Evolutionary conservation across 2,329 filamentous ascomycete genomes (phyloP), one percentile per base, ranked within the genome.

Genomic region (Truncatella angustata): DNA sequence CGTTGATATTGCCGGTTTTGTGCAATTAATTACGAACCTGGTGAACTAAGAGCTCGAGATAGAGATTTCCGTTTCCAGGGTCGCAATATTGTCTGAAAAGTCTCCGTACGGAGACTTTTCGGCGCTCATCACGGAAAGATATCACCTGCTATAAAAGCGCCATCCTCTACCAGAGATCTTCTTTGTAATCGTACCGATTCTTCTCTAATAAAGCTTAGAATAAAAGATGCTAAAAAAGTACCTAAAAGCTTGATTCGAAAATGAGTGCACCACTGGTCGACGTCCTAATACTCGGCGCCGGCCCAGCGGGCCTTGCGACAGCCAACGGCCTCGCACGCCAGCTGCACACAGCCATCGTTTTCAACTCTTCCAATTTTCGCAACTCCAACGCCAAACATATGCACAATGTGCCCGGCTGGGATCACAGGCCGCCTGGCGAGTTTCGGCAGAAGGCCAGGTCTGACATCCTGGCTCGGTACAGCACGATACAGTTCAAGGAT

Each of bases 321-420:
- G 51, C 51, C 5, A 14, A 35, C 24, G 51, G 37, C 7, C 24
- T 53, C 10, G 48, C 30, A n/a, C 46, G 51, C 7, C 51, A 53
- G 21, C 23, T 40, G 14, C 47, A 50, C 34, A 45, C 28, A 4
- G 45, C 26, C 10, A 26, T 50, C 3, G 30, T 53, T 34, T 53
- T 53, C 26, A 42, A 53, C 40, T 50, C 51, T 16, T 36, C 16
- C 3, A 11, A 21, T 10, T 53, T 37, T 42, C 51, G 51, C 12
- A 53, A 50, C 23, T 24, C 21, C 23, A 28, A 26, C 23, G 51
- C 51, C 2, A 26, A 28, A 3, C 37, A 47, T 21, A 53, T 53
- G 51, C 51, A 53, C 46, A 53, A 50, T 39, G 51, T 53, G 12
- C 12, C 42, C 7, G 43, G 36, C 5, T 53, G 47, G 40, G 51